phyloP scores from a whole-genome alignment of 2,329 filamentous ascomycete genomes.

The Aspergillus japonicus region DNA sequence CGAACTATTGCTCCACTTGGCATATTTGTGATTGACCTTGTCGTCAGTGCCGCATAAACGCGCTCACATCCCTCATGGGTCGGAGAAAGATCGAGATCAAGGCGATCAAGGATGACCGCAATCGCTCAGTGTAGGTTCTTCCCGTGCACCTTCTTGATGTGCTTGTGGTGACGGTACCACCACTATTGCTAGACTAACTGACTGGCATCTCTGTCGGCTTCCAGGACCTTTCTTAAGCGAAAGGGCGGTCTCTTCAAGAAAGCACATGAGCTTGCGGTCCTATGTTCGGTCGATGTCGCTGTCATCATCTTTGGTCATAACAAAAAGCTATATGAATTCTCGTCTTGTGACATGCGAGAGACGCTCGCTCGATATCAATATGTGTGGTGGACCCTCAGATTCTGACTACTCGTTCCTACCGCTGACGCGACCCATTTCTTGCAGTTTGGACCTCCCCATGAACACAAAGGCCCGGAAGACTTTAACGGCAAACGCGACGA shows the following conservation, averaged over 20 bases:
- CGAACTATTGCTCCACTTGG: constrained; percentile 5
- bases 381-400: constrained; percentile 56
- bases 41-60: constrained; percentile 12
- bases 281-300: constrained; percentile 97
- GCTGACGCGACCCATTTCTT: constrained; percentile 24
- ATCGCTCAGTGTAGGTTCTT: constrained; percentile 84
- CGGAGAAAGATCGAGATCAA: constrained; percentile 99
- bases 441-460: constrained; percentile 89
- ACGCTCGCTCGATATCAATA: constrained; percentile 87
- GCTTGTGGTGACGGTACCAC: constrained; percentile 4
- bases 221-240: constrained; percentile 93
- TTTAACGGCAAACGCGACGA: constrained; percentile 76
- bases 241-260: constrained; percentile 99
- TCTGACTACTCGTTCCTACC: constrained; percentile 5
- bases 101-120: constrained; percentile 97
- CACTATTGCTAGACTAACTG: background rate
- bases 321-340: constrained; percentile 99
- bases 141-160: background rate
- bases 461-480: constrained; percentile 92
- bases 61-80: constrained; percentile 63
- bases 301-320: constrained; percentile 99
- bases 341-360: constrained; percentile 88
- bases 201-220: background rate
- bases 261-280: constrained; percentile 94
- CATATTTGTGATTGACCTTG: constrained; percentile 2